These are phyloP conservation scores for Rubroboletus pulcherrimus DNA, from an alignment of 768 basidiomycete species.

Conservation along the genomic window DNA sequence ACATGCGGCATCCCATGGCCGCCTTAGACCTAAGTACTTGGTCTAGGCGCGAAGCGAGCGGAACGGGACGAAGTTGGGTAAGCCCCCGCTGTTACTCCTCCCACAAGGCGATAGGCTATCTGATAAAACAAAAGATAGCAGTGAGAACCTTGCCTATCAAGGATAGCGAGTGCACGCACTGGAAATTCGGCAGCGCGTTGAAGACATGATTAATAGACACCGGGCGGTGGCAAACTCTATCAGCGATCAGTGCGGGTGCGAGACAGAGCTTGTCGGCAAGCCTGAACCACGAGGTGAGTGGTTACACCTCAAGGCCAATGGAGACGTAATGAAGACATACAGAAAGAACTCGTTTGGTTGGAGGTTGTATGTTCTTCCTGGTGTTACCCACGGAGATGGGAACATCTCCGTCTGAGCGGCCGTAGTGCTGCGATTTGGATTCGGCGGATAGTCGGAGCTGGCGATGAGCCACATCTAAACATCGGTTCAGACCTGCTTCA, in stretches of 20 bases:
- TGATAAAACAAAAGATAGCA: background rate
- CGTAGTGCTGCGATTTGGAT: background rate
- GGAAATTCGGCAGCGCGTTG: background rate
- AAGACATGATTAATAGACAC: conserved; percentile 1
- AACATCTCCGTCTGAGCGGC: background rate
- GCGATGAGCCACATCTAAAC: background rate
- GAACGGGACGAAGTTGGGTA: background rate
- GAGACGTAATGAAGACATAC: background rate
- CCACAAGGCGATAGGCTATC: background rate
- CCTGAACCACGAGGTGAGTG: background rate
- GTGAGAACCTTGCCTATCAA: background rate
- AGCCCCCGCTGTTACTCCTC: background rate
- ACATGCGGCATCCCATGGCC: background rate
- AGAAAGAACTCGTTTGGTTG: background rate
- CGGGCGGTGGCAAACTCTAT: background rate
- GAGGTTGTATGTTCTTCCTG: background rate
- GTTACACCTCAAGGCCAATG: background rate
- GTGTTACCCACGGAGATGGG: background rate
- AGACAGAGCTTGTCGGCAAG: background rate
- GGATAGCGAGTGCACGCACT: background rate
- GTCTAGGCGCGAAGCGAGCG: background rate
- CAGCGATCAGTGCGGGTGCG: background rate
- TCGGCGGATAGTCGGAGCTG: background rate
- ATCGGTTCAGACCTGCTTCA: background rate
- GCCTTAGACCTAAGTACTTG: background rate